Base-by-base conservation (phyloP, 169 alveolate species). In the Eimeria brunetti region DNA sequence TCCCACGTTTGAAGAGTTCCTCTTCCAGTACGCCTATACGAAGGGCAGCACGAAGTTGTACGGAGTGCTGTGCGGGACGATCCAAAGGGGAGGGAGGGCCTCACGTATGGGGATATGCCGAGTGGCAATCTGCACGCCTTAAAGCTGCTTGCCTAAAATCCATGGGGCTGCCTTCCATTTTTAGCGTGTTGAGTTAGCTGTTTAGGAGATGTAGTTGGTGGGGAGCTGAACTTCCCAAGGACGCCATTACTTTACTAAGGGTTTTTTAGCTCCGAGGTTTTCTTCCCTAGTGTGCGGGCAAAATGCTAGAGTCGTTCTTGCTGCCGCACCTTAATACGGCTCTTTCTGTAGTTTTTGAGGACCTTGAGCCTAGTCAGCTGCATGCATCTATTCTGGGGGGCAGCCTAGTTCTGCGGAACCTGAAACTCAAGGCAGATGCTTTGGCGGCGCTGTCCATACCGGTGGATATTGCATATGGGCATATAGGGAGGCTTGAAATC, bases 371-470 rank as follows among this genome's bases (percentile, higher is more conserved):
- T 18, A 49, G 51, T 30, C 96, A 92, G 78, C 83, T 92, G 16
- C 71, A 92, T 14, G 93, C 96, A 6, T 92, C 96, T 12, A 44
- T 92, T 6, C 62, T 92, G 76, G 41, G 78, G 30, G 96, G 96
- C 41, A 51, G 51, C 56, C 24, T 92, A 76, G 67, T 64, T 18
- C 89, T 92, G 71, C 71, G 84, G 24, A 51, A 67, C 53, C 80
- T 92, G 69, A 75, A 58, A 38, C 60, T 92, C 14, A 92, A 92
- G 36, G 71, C 41, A 24, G 81, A 69, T 20, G 93, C 93, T 12
- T 75, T 92, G 85, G 92, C 96, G 33, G 41, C 96, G 16, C 78
- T 62, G 9, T 81, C 96, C 22, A 83, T 92, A 53, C 96, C 96
- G 30, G 88, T 92, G 67, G 67, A 76, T n/a, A 81, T 92, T 18